phyloP scores from a whole-genome alignment of 192 early-diverging fungal species.

The Backusella tarrabulga region DNA sequence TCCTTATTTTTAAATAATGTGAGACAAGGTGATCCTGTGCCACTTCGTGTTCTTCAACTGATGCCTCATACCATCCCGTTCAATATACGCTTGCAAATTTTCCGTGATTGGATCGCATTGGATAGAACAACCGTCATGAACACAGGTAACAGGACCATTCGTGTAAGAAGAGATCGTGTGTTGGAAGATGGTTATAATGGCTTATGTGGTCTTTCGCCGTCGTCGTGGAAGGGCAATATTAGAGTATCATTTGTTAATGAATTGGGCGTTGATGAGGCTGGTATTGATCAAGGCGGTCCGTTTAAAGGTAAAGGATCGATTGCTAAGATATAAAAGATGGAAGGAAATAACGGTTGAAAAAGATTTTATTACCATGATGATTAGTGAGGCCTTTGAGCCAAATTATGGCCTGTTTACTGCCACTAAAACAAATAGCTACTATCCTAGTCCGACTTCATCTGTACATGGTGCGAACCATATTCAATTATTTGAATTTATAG shows the following conservation, averaged over 20 bases:
- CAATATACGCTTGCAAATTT: slow-evolving; percentile 79
- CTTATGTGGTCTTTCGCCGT: slow-evolving; percentile 46
- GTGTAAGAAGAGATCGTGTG: slow-evolving; percentile 60
- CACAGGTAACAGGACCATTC: slow-evolving; percentile 31
- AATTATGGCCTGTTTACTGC: slow-evolving; percentile 48
- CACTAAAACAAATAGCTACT: slow-evolving; percentile 44
- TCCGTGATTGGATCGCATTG: slow-evolving; percentile 69
- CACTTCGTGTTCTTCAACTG: slow-evolving; percentile 63
- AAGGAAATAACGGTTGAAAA: background rate
- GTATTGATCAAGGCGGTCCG: slow-evolving; percentile 82
- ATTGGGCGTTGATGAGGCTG: slow-evolving; percentile 60
- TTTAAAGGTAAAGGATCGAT: slow-evolving; percentile 64
- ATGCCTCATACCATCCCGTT: slow-evolving; percentile 93
- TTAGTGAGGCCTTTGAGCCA: slow-evolving; percentile 53
- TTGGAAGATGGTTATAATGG: slow-evolving; percentile 71
- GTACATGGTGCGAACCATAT: slow-evolving; percentile 36
- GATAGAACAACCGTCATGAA: slow-evolving; percentile 47
- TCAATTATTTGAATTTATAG: slow-evolving; percentile 53
- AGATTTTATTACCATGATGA: slow-evolving; percentile 55
- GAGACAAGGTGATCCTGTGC: slow-evolving; percentile 40
- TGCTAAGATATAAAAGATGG: background rate
- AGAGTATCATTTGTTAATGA: slow-evolving; percentile 53
- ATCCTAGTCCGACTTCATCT: slow-evolving; percentile 45
- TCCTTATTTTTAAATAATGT: slow-evolving; percentile 40
- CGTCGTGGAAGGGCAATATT: slow-evolving; percentile 46